Base-by-base conservation (phyloP, 345 rosid genomes). In the Ailanthus altissimus region DNA sequence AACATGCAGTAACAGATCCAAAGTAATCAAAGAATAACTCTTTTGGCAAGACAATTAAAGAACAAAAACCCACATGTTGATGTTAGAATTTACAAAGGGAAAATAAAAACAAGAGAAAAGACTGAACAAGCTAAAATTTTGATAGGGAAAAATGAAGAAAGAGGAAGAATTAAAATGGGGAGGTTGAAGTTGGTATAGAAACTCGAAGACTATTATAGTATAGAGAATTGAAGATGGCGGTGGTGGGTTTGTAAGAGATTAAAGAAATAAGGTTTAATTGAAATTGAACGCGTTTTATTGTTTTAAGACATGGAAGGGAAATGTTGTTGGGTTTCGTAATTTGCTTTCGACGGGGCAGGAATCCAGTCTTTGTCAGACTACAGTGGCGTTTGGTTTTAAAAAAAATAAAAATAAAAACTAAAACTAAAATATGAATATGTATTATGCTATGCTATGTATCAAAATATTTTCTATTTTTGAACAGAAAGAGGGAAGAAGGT, bases 1-100 rank as follows among this genome's bases (percentile, higher is more conserved):
- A n/a, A 15, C 80, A 77, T 79, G 63, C 58, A 79, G 59, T 73
- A 61, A 58, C 81, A 77, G 88, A 84, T 82, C 84, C 88, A 82
- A 66, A 81, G 51, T 74, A 82, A 76, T 76, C 83, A 83, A 79
- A 83, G 82, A 84, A 60, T 69, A 70, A 21, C 7, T n/a, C 20
- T 21, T 80, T 69, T 60, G 67, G 61, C 47, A 40, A 54, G 75
- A 1, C 47, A 73, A 67, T 62, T 71, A 84, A 28, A 67, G 73
- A 71, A 53, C 76, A 81, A 84, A 82, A 47, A 49, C 75, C 81
- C 79, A 75, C 81, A 59, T 64, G 82, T 65, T 54, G 38, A 32
- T 47, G 47, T 42, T 42, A 72, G 40, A 43, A 58, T 4, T 58
- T 53, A 71, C 20, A 46, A 70, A 42, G 26, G 18, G 57, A 15